These are phyloP conservation scores for Saccharomycopsis sp. DNA, from an alignment of 805 yeast species.

Conservation along the genomic window DNA sequence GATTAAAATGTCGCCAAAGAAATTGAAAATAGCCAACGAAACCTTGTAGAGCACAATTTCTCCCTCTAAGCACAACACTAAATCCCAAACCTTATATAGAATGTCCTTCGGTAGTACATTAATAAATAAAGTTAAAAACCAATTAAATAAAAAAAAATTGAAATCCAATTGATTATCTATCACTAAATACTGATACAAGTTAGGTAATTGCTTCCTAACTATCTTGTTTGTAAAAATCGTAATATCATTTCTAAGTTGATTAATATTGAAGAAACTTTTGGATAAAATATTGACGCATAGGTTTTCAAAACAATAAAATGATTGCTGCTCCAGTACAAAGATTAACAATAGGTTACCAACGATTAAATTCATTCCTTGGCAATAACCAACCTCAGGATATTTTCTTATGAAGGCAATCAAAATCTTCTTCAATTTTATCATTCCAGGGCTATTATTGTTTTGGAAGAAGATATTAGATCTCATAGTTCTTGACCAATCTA, in stretches of 20 bases:
- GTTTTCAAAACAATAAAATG: constrained; percentile 47
- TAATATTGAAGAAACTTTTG: constrained; percentile 32
- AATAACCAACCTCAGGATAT: constrained; percentile 44
- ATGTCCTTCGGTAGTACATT: constrained; percentile 45
- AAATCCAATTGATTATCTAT: constrained; percentile 33
- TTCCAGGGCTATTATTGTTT: constrained; percentile 47
- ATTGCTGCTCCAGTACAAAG: constrained; percentile 40
- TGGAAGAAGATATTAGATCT: constrained; percentile 48
- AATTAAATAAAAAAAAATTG: constrained; percentile 45
- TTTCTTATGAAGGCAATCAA: constrained; percentile 43
- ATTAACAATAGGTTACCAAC: constrained; percentile 44
- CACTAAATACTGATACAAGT: constrained; percentile 33
- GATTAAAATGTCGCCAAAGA: constrained; percentile 31
- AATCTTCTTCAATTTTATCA: constrained; percentile 38
- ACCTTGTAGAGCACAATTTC: constrained; percentile 32
- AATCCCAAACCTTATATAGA: constrained; percentile 47
- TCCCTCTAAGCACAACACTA: constrained; percentile 35
- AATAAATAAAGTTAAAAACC: constrained; percentile 52
- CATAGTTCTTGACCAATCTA: constrained; percentile 50
- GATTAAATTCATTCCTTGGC: constrained; percentile 58
- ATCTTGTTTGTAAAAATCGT: constrained; percentile 29
- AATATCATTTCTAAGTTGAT: constrained; percentile 36
- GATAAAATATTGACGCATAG: constrained; percentile 45
- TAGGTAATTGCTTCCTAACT: constrained; percentile 35
- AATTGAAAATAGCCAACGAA: constrained; percentile 33